A percentile compares a stretch with the other conserved stretches of the same genome.
Evolutionary conservation across 1,139 yeast genomes (phyloP).

Genomic region (Arxiozyma bovina): DNA sequence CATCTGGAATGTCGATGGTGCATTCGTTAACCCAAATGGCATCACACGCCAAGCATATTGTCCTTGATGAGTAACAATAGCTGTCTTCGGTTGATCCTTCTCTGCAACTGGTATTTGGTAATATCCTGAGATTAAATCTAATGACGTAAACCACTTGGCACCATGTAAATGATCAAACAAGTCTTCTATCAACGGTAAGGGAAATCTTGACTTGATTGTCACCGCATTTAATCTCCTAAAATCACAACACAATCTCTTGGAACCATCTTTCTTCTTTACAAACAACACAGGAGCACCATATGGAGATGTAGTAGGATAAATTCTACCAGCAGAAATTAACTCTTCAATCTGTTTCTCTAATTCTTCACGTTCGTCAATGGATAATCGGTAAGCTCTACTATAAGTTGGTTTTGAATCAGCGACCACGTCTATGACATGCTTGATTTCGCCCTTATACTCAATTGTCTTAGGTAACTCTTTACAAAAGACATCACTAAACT

Average conservation of each 20-base stretch:
- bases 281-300: conserved; percentile 5
- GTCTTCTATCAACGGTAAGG: conserved; percentile 20
- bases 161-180: conserved; percentile 4
- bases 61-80: conserved; percentile 9
- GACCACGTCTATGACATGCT: background rate
- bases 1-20: conserved; percentile 6
- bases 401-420: background rate
- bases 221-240: conserved; percentile 17
- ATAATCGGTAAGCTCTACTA: background rate
- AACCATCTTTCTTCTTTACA: conserved; percentile 18
- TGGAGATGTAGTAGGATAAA: background rate
- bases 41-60: conserved; percentile 6
- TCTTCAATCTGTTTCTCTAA: background rate
- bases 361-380: background rate
- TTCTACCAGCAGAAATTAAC: background rate
- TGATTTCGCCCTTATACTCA: background rate
- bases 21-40: conserved; percentile 8
- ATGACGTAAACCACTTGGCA: conserved; percentile 1
- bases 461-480: background rate
- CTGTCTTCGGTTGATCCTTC: conserved; percentile 7
- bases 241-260: conserved; percentile 20
- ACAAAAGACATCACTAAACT: too few species aligned
- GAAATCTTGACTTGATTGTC: conserved; percentile 17
- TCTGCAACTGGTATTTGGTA: conserved; percentile 7
- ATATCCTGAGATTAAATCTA: conserved; percentile 8